Evolutionary conservation across 169 alveolate species (phyloP).

Genomic region (Ichthyophthirius multifiliis): DNA sequence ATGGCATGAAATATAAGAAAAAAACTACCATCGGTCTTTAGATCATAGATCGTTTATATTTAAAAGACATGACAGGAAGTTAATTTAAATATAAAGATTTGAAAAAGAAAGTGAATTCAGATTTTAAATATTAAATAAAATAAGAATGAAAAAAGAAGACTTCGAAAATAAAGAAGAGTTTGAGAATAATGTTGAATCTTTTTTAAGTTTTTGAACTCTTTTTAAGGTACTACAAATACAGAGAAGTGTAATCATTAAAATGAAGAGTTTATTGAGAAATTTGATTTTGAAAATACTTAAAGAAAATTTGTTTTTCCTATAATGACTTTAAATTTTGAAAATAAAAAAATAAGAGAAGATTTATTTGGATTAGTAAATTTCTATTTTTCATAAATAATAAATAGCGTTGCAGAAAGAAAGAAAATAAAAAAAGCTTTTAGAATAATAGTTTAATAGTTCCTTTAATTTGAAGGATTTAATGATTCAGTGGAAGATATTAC

Average conservation of each 20-base stretch:
- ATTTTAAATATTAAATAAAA: too few relatives aligned
- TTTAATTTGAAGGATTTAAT: too few relatives aligned
- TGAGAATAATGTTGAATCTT: neutral
- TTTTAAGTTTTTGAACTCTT: neutral
- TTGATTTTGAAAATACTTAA: neutral
- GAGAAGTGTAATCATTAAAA: neutral
- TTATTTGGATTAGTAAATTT: neutral
- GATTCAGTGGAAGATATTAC: neutral
- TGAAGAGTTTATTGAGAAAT: neutral
- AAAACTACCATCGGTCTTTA: conserved; percentile 38
- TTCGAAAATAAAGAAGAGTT: neutral
- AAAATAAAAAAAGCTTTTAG: neutral
- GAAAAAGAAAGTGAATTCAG: conserved; percentile 32
- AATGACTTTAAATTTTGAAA: neutral
- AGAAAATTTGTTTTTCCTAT: neutral
- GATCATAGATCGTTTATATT: conserved; percentile 44
- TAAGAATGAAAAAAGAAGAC: too few relatives aligned
- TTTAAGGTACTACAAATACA: neutral
- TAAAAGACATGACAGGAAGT: conserved; percentile 28
- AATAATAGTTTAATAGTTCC: too few relatives aligned
- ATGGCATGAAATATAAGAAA: conserved; percentile 25
- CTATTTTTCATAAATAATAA: neutral
- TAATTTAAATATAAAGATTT: conserved; percentile 19
- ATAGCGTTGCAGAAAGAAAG: too few relatives aligned
- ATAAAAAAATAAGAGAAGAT: neutral